A percentile compares a stretch with the other conserved stretches of the same genome.
Evolutionary conservation across 176 grass and related monocot species (phyloP).

Genomic region (Musa beccarii): DNA sequence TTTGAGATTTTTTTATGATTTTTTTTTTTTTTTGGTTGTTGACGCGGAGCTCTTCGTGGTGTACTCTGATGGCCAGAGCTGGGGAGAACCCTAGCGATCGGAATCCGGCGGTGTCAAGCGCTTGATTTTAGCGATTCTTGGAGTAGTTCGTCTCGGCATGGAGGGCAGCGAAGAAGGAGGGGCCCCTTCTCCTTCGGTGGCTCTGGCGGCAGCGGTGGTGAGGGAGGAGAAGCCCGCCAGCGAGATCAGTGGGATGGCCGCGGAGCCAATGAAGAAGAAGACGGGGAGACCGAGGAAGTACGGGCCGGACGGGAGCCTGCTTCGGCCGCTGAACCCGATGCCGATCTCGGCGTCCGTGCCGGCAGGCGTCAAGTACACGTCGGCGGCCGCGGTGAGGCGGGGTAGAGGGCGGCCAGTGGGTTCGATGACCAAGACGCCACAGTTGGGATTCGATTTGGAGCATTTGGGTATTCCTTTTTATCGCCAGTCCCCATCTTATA

Average conservation of each 20-base stretch:
- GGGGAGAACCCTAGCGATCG: neutral
- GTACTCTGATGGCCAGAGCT: neutral
- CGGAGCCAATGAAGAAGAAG: constrained; percentile 48
- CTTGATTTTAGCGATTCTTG: constrained; percentile 9
- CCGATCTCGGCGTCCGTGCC: constrained; percentile 88
- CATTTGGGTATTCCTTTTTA: neutral
- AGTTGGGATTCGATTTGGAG: constrained; percentile 3
- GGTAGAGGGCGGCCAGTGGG: constrained; percentile 59
- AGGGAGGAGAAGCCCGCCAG: neutral
- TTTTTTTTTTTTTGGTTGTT: neutral
- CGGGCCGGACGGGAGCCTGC: constrained; percentile 50
- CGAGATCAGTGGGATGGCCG: neutral
- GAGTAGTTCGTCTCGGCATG: constrained; percentile 5
- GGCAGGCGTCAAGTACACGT: constrained; percentile 47
- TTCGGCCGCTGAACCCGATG: constrained; percentile 65
- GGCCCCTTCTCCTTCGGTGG: constrained; percentile 13
- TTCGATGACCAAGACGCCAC: constrained; percentile 31
- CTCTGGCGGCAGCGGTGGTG: neutral
- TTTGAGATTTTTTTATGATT: neutral
- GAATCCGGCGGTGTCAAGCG: neutral
- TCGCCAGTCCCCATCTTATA: too few species aligned
- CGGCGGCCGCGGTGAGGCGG: constrained; percentile 67
- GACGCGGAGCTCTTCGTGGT: neutral
- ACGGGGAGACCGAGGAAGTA: constrained; percentile 89
- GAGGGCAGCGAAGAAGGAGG: constrained; percentile 27